A percentile compares a stretch with the other conserved stretches of the same genome.
phyloP scores from a whole-genome alignment of 331 rosid species.

The Prunus yedoensis region DNA sequence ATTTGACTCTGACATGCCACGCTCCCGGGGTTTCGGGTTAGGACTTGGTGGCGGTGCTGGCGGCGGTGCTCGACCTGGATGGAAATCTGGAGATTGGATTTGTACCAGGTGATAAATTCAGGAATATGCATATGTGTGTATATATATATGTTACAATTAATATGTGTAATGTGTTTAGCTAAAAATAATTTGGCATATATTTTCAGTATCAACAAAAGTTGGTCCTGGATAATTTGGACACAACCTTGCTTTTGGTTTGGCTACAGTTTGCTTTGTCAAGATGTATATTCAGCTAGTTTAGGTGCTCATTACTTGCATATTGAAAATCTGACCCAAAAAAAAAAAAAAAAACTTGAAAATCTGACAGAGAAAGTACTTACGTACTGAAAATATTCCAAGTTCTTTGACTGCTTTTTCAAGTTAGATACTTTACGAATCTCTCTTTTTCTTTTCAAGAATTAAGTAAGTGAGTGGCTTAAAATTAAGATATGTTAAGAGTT shows the following conservation, averaged over 20 bases:
- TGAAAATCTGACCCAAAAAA: not conserved
- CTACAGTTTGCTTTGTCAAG: not conserved
- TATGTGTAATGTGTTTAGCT: too few relatives aligned
- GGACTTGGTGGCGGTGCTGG: constrained; percentile 19
- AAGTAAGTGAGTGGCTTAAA: not conserved
- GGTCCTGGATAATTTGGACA: not conserved
- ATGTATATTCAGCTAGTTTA: not conserved
- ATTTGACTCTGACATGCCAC: constrained; percentile 54
- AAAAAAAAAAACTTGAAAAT: not conserved
- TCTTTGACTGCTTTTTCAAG: constrained; percentile 52
- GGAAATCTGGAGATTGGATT: constrained; percentile 99
- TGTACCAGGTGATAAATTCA: constrained; percentile 61
- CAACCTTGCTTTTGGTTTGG: not conserved
- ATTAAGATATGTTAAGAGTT: too few relatives aligned
- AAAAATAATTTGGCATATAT: too few relatives aligned
- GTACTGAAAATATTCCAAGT: not conserved
- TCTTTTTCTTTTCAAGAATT: not conserved
- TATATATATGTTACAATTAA: not conserved
- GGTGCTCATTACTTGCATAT: not conserved
- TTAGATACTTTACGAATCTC: constrained; percentile 20
- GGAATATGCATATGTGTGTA: not conserved
- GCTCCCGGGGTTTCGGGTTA: constrained; percentile 46
- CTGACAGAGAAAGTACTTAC: not conserved
- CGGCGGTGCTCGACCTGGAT: constrained; percentile 60
- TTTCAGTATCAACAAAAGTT: not conserved